Evolutionary conservation across 768 basidiomycete genomes (phyloP), one percentile per base, ranked within the genome.

Genomic region (Podaxis sp.): DNA sequence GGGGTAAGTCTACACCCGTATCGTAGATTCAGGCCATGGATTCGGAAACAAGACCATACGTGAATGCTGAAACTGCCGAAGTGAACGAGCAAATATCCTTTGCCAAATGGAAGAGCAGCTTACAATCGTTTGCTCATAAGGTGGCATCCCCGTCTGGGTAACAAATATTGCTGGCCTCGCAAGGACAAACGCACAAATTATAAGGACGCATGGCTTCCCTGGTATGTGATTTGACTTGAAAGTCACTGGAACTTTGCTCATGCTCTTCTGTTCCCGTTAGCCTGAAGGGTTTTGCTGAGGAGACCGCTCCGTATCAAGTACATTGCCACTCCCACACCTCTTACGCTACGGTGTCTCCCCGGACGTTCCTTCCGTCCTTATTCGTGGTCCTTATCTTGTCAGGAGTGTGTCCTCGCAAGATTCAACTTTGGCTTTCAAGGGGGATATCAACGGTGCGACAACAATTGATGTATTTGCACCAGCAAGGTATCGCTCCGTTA

Each of bases 31-130:
- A 42, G 23, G 14, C 7, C 1, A n/a, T 27, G 48, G 42, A 37
- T 5, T 50, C 16, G 13, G 27, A 21, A 28, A 27, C 10, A 21
- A 74, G 73, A 4, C 74, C 74, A 1, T 77, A 86, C 65, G 83
- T 87, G 67, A 88, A 88, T 55, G 86, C 85, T 3, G 87, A 88
- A 65, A 85, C 83, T 5, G 85, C 85, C 28, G 87, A 82, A 87
- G 87, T 63, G 77, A 77, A 52, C 16, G 18, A 13, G 16, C 27
- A 16, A 11, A 57, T 3, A 13, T 42, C 37, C 2, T 55, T 0
- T 6, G 14, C n/a, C 18, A 53, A n/a, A 35, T 21, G 1, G 23
- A 53, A 1, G 13, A 9, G 9, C 0, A n/a, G 14, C 52, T 53
- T 42, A 54, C 18, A 37, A 23, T 11, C 16, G 56, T 11, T 50